phyloP scores from a whole-genome alignment of 129 eudicot genomes.

The Oenanthe sinensis region DNA sequence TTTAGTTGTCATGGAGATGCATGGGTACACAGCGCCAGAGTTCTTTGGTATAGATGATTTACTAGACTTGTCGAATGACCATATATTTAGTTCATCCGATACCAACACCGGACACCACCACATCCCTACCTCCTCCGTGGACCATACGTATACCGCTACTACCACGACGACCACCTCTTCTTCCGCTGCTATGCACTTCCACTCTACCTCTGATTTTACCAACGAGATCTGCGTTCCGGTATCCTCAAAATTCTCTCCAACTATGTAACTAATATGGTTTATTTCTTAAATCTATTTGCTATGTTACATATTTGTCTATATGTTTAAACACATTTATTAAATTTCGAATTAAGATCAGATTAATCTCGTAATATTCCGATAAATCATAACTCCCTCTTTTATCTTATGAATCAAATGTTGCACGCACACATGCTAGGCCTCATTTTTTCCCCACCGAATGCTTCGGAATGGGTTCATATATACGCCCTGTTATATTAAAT shows the following conservation, averaged over 20 bases:
- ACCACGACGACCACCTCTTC: slow-evolving; percentile 8
- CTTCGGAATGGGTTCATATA: too few species aligned
- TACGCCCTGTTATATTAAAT: too few species aligned
- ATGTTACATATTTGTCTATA: too few species aligned
- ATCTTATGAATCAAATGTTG: neutral
- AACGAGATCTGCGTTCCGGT: slow-evolving; percentile 51
- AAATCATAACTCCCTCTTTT: neutral
- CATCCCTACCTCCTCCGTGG: neutral
- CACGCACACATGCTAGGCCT: too few species aligned
- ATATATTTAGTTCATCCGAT: slow-evolving; percentile 17
- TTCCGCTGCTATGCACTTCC: slow-evolving; percentile 15
- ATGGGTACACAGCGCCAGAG: slow-evolving; percentile 39
- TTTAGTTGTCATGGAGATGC: slow-evolving; percentile 32
- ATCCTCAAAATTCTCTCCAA: slow-evolving; percentile 10
- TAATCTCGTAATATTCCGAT: neutral
- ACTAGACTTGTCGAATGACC: slow-evolving; percentile 51
- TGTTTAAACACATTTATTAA: too few species aligned
- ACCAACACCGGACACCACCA: slow-evolving; percentile 19
- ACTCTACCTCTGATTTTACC: slow-evolving; percentile 35
- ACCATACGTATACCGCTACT: neutral
- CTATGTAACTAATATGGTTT: too few species aligned
- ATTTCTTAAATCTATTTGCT: too few species aligned
- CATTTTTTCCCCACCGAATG: too few species aligned
- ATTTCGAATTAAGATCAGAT: too few species aligned
- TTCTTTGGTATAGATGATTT: slow-evolving; percentile 54